Conservation (phyloP, 192 early-diverging fungal species). For the Geranomyces variabilis region DNA sequence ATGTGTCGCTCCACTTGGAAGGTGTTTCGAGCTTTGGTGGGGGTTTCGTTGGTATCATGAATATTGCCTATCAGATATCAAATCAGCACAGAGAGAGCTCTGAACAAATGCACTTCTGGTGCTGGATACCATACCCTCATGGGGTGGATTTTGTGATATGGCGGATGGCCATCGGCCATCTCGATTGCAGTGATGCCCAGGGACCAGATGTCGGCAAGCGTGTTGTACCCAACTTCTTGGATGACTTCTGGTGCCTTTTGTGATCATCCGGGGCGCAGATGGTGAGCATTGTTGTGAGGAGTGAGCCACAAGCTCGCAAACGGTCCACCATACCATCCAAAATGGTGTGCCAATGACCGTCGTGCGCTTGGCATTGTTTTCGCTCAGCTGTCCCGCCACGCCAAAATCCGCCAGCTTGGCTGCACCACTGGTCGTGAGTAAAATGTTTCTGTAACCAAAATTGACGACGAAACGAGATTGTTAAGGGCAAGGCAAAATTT, state of each 20-base stretch:
- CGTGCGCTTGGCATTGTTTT: conserved; percentile 52
- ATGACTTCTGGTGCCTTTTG: conserved; percentile 66
- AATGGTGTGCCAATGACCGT: conserved; percentile 70
- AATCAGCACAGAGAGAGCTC: conserved; percentile 26
- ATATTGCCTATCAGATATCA: conserved; percentile 57
- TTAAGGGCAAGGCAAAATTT: too few species aligned
- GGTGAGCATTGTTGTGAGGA: not conserved
- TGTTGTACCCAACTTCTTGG: conserved; percentile 66
- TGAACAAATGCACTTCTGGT: not conserved
- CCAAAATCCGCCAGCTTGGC: conserved; percentile 70
- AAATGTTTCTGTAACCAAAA: conserved; percentile 51
- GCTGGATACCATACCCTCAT: conserved; percentile 54
- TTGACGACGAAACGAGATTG: too few species aligned
- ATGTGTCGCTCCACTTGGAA: conserved; percentile 45
- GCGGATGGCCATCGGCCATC: conserved; percentile 67
- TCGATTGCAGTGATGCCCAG: conserved; percentile 67
- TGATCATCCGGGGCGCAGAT: not conserved
- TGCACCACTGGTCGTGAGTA: conserved; percentile 53
- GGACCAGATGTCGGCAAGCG: conserved; percentile 65
- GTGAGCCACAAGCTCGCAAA: not conserved
- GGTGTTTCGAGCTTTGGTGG: conserved; percentile 58
- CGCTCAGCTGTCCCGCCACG: conserved; percentile 63
- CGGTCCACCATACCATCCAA: conserved; percentile 49
- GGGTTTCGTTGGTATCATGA: conserved; percentile 65
- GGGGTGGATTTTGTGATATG: conserved; percentile 63